Evolutionary conservation across 2,329 filamentous ascomycete species (phyloP).

Genomic region (Fusarium pseudograminearum): DNA sequence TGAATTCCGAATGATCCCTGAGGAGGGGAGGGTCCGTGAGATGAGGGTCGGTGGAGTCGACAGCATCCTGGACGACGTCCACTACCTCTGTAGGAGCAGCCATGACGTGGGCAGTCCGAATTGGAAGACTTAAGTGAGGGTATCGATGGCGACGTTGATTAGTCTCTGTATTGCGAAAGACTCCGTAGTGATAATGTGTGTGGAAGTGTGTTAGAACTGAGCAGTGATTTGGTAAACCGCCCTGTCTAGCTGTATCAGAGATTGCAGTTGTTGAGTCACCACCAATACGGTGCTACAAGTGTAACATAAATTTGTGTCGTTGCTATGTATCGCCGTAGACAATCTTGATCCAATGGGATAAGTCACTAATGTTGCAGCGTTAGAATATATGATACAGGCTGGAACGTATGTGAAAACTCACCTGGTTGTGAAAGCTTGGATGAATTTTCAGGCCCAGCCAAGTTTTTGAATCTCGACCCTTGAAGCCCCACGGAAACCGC

Average conservation of each 20-base stretch:
- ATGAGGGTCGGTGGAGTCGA: slow-evolving; percentile 55
- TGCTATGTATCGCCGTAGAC: slow-evolving; percentile 2
- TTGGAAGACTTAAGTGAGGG: slow-evolving; percentile 10
- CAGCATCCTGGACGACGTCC: slow-evolving; percentile 39
- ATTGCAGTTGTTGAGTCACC: slow-evolving; percentile 39
- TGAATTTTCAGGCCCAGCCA: slow-evolving; percentile 15
- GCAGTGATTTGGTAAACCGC: slow-evolving; percentile 2
- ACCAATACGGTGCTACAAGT: slow-evolving; percentile 28
- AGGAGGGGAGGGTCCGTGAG: slow-evolving; percentile 82
- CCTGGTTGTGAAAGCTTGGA: slow-evolving; percentile 9
- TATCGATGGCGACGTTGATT: background rate
- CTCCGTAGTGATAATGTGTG: background rate
- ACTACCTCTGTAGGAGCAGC: slow-evolving; percentile 35
- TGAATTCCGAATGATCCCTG: slow-evolving; percentile 78
- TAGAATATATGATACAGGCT: background rate
- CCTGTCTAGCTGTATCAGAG: slow-evolving; percentile 23
- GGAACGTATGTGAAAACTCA: background rate
- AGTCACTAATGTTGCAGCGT: background rate
- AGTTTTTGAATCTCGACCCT: slow-evolving; percentile 31
- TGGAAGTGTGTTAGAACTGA: slow-evolving; percentile 1
- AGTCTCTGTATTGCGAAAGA: background rate
- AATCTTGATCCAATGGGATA: slow-evolving; percentile 8
- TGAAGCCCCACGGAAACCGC: slow-evolving; percentile 41
- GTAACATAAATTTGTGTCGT: slow-evolving; percentile 28
- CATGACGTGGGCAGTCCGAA: slow-evolving; percentile 38